Evolutionary conservation across 306 rosid species (phyloP).

Genomic region (Ceratonia siliqua): DNA sequence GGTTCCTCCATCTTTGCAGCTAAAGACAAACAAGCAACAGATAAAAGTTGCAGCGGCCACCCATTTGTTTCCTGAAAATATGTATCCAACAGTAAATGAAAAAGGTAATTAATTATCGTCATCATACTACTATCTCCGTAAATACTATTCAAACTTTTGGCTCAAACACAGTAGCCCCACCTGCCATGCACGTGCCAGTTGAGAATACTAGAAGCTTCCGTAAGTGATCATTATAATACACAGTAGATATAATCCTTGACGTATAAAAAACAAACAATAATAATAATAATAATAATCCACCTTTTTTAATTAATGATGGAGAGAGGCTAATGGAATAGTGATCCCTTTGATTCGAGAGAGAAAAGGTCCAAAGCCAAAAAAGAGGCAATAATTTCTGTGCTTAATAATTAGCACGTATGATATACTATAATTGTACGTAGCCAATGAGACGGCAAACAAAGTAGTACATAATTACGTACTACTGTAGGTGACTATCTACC

Average conservation of each 20-base stretch:
- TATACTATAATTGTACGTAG: conserved; percentile 24
- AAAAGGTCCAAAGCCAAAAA: neutral
- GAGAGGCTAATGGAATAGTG: conserved; percentile 26
- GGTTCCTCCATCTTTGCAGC: conserved; percentile 99
- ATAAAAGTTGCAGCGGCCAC: conserved; percentile 90
- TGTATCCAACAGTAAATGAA: conserved; percentile 17
- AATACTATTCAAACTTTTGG: conserved; percentile 32
- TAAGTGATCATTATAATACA: neutral
- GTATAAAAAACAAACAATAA: neutral
- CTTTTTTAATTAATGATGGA: neutral
- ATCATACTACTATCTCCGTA: neutral
- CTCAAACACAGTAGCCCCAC: conserved; percentile 27
- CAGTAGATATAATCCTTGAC: neutral
- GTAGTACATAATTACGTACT: neutral
- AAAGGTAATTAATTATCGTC: conserved; percentile 22
- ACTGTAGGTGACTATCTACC: conserved; percentile 16
- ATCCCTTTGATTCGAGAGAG: neutral
- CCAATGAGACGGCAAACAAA: neutral
- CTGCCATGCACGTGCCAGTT: conserved; percentile 43
- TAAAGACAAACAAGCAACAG: conserved; percentile 90
- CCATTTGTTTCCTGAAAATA: conserved; percentile 72
- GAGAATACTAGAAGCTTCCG: conserved; percentile 22
- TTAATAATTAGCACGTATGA: conserved; percentile 11
- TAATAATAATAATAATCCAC: neutral
- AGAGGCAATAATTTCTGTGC: neutral